These are phyloP conservation scores for Puccinia hordei DNA, from an alignment of 1,284 basidiomycete species.

Conservation along the genomic window DNA sequence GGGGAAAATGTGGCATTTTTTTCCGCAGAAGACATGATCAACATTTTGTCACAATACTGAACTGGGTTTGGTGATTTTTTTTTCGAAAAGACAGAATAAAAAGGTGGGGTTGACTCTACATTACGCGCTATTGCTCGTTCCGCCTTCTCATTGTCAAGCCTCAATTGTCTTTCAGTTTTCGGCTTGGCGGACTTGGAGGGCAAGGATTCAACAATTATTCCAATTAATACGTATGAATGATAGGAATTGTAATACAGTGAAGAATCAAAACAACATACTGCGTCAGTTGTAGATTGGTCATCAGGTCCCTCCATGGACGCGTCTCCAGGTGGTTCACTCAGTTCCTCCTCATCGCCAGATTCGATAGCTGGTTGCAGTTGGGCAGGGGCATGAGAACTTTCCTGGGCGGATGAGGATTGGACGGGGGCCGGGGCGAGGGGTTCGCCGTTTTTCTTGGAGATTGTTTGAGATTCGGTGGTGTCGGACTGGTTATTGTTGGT, in stretches of 20 bases:
- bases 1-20: background rate
- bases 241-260: background rate
- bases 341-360: constrained; percentile 2
- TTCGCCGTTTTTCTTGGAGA: constrained; percentile 8
- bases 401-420: constrained; percentile 5
- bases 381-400: background rate
- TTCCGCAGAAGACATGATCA: too few species aligned
- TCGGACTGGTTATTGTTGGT: background rate
- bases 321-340: background rate
- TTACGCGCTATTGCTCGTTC: constrained; percentile 48
- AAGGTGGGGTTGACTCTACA: constrained; percentile 9
- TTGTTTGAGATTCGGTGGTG: too few species aligned
- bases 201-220: background rate
- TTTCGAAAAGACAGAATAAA: background rate
- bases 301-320: background rate
- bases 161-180: constrained; percentile 36
- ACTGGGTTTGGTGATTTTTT: background rate
- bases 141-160: constrained; percentile 42
- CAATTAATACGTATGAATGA: background rate
- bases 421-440: background rate
- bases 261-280: background rate
- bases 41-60: background rate
- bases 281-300: constrained; percentile 18
- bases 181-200: background rate
- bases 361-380: background rate